phyloP scores from a whole-genome alignment of 1,284 basidiomycete species.

The Coniophora puteana region DNA sequence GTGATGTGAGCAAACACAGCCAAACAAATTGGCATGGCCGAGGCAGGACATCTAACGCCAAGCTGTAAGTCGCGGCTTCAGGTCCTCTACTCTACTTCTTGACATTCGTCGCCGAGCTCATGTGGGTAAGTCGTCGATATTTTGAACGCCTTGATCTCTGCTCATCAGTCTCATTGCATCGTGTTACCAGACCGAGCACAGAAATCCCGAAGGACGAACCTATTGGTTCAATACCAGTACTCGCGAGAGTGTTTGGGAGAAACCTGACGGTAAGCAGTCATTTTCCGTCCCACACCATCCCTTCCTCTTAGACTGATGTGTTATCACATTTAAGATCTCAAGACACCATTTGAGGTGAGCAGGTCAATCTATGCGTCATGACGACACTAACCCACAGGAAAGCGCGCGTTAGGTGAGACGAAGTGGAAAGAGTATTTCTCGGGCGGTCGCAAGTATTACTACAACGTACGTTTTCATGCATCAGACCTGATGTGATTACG shows the following conservation, averaged over 20 bases:
- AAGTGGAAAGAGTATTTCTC: conserved; percentile 94
- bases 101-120: conserved; percentile 6
- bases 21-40: no score
- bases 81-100: no score
- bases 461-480: conserved; percentile 57
- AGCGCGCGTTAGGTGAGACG: conserved; percentile 84
- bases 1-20: no score
- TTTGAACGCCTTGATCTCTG: background rate
- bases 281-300: conserved; percentile 8
- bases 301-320: conserved; percentile 12
- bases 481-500: background rate
- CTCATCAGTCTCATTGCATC: conserved; percentile 6
- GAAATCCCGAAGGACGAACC: conserved; percentile 80
- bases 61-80: no score
- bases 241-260: conserved; percentile 84
- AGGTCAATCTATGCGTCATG: conserved; percentile 6
- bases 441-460: conserved; percentile 89
- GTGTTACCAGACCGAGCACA: conserved; percentile 61
- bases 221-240: conserved; percentile 84
- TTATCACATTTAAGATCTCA: conserved; percentile 48
- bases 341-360: conserved; percentile 82
- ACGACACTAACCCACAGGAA: conserved; percentile 10
- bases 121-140: conserved; percentile 28
- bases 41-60: no score
- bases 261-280: conserved; percentile 65